phyloP scores from a whole-genome alignment of 768 basidiomycete genomes.

The Cystobasidium tubakii region DNA sequence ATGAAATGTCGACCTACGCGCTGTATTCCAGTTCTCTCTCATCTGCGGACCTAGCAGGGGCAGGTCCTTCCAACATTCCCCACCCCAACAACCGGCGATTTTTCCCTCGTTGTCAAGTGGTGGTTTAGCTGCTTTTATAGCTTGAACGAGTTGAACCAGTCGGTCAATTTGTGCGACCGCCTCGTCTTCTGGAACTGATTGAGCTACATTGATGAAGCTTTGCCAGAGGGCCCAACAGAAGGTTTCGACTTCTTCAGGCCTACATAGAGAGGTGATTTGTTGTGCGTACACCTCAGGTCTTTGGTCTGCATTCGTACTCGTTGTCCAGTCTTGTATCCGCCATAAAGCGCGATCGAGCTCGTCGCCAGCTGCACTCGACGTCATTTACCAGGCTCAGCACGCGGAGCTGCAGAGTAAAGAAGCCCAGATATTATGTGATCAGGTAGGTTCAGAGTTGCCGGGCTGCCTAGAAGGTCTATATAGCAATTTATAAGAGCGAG shows the following conservation, averaged over 20 bases:
- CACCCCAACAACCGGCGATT: not conserved
- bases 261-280: not conserved
- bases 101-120: not conserved
- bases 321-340: not conserved
- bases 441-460: no score
- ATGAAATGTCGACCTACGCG: not conserved
- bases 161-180: not conserved
- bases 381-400: no score
- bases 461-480: no score
- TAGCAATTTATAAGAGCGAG: no score
- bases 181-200: not conserved
- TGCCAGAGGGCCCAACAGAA: slow-evolving; percentile 11
- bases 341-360: no score
- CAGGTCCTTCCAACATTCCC: slow-evolving; percentile 7
- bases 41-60: slow-evolving; percentile 1
- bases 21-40: slow-evolving; percentile 10
- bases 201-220: not conserved
- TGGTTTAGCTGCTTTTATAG: not conserved
- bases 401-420: no score
- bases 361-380: no score
- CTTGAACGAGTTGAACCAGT: not conserved
- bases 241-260: not conserved
- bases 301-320: not conserved
- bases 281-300: not conserved
- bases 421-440: no score